Conservation (phyloP, 2,329 filamentous ascomycete genomes). For the Monilinia vaccinii-corymbosi region DNA sequence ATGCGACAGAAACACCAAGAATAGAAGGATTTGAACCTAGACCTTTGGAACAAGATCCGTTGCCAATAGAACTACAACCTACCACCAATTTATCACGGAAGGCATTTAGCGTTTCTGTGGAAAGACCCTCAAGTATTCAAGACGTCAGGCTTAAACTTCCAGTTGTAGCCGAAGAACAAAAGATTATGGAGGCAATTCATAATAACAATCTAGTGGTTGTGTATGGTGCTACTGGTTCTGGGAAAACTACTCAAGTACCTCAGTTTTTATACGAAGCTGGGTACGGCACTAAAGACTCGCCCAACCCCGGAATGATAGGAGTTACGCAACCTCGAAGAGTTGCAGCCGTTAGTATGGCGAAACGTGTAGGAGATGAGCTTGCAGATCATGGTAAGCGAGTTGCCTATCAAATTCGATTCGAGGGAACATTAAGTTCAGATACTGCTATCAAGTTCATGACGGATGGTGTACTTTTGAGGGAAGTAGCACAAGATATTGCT, state of each 20-base stretch:
- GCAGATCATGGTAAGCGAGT: conserved; percentile 69
- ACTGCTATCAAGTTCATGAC: conserved; percentile 99
- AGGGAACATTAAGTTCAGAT: conserved; percentile 67
- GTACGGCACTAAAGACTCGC: conserved; percentile 69
- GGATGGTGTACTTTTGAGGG: conserved; percentile 86
- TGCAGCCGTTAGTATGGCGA: conserved; percentile 93
- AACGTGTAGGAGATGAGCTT: conserved; percentile 79
- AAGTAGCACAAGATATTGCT: conserved; percentile 82
- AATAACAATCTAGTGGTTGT: conserved; percentile 85
- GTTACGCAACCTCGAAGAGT: conserved; percentile 92
- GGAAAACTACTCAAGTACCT: conserved; percentile 95
- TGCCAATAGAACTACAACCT: conserved; percentile 55
- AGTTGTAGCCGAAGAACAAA: conserved; percentile 90
- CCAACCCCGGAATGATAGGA: conserved; percentile 85
- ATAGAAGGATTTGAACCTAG: conserved; percentile 57
- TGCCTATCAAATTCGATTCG: conserved; percentile 91
- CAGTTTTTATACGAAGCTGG: conserved; percentile 94
- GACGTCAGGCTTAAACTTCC: conserved; percentile 70
- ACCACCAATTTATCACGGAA: conserved; percentile 56
- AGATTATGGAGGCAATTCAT: conserved; percentile 95
- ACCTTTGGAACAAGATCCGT: conserved; percentile 59
- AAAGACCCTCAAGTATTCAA: conserved; percentile 65
- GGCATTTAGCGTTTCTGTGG: conserved; percentile 65
- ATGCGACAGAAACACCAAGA: conserved; percentile 38
- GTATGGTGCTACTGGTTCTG: conserved; percentile 90